Base-by-base conservation (phyloP, 1,284 basidiomycete genomes). In the Cutaneotrichosporon cavernicola region DNA sequence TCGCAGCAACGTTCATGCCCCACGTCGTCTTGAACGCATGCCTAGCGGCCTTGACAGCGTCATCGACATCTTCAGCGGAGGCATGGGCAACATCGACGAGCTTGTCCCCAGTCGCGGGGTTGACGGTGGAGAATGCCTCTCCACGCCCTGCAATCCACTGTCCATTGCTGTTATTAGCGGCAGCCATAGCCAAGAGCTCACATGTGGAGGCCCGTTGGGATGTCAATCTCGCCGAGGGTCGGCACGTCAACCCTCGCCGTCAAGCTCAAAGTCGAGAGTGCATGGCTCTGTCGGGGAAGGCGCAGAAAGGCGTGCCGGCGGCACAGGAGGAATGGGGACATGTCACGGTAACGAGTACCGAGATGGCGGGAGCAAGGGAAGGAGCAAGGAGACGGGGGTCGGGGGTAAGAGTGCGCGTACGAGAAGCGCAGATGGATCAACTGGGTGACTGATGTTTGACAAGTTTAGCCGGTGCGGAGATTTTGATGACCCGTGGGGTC, bases 171-270 rank as follows among this genome's bases (percentile, higher is more conserved):
- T 26, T 21, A 56, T 62, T 34, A 63, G 56, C 31, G 31, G 26
- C 11, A 13, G 5, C 6, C 40, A 13, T 2, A 43, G 26, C 2
- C 9, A 21, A 9, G 30, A 7, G 66, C 68, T 67, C 58, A 78
- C 75, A 97, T 96, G 84, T 95, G 96, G 50, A 96, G 85, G 38
- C 91, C 92, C 5, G 90, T 91, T 18, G 87, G 88, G 38, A 92
- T 83, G 36, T 82, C 82, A 62, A 91, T 81, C 72, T 82, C 81
- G 34, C 73, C 73, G 13, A 70, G 63, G 50, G 49, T 50, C 21
- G 71, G 71, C 8, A 73, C 67, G 16, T 65, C 40, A 38, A 75
- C 13, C 40, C 63, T 61, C 47, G 66, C 65, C 56, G 47, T 31
- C 18, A 49, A 47, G 46, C 31, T 38, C 50, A 40, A 38, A 16